A percentile compares a stretch with the other conserved stretches of the same genome.
These are phyloP conservation scores for Alternaria burnsii DNA, from an alignment of 2,329 filamentous ascomycete species.

Conservation along the genomic window DNA sequence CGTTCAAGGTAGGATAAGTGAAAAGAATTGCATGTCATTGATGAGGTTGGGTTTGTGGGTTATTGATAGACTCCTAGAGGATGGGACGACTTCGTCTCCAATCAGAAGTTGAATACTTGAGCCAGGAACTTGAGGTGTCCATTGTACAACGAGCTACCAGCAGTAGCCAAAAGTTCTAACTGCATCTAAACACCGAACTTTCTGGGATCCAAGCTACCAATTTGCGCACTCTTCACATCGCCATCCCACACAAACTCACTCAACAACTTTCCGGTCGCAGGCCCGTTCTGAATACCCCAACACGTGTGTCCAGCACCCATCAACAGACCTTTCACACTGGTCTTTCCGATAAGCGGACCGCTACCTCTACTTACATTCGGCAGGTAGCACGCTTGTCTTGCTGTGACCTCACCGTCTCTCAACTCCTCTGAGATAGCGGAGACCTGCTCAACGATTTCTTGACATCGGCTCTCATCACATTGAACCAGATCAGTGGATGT, in stretches of 20 bases:
- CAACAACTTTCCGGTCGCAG: conserved; percentile 70
- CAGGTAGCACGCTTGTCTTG: conserved; percentile 90
- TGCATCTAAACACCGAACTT: conserved; percentile 28
- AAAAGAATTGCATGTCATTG: conserved; percentile 3
- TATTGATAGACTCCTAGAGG: conserved; percentile 11
- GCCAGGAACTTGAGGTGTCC: too few relatives aligned
- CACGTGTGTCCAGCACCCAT: conserved; percentile 93
- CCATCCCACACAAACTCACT: conserved; percentile 59
- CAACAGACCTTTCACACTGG: conserved; percentile 75
- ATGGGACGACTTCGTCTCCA: background rate
- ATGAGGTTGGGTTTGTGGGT: background rate
- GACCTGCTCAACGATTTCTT: conserved; percentile 86
- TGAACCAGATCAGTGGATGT: conserved; percentile 77
- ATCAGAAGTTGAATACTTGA: background rate
- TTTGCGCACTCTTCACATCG: conserved; percentile 52
- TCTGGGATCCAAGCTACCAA: conserved; percentile 54
- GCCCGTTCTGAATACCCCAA: conserved; percentile 98
- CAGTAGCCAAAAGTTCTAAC: background rate
- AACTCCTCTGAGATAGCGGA: conserved; percentile 63
- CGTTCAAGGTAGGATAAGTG: background rate
- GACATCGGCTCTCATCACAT: conserved; percentile 77
- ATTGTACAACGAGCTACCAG: too few relatives aligned
- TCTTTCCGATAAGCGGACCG: conserved; percentile 81
- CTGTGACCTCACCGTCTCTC: conserved; percentile 65
- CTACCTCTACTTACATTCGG: conserved; percentile 71